phyloP scores from a whole-genome alignment of 1,284 basidiomycete species.

The Tetrapyrgos nigripes region DNA sequence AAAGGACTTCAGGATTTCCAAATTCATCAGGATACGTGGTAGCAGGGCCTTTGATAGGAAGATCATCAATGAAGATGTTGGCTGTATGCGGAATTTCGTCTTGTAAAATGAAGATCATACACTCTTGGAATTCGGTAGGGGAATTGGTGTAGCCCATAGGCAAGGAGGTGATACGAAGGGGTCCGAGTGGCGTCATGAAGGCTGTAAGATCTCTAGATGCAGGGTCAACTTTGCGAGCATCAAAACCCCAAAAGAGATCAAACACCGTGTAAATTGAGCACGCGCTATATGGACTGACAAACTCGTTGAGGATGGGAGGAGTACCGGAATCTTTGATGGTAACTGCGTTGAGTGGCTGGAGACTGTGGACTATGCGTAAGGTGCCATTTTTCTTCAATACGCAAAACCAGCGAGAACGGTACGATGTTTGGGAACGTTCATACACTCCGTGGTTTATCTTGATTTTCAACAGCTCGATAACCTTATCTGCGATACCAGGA shows the following conservation, averaged over 20 bases:
- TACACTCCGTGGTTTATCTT: constrained; percentile 34
- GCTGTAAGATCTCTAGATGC: constrained; percentile 24
- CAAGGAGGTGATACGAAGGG: constrained; percentile 37
- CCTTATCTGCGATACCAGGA: too few relatives aligned
- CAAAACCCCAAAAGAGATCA: too few relatives aligned
- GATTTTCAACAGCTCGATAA: constrained; percentile 27
- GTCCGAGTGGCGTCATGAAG: too few relatives aligned
- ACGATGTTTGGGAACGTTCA: constrained; percentile 38
- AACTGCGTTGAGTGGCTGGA: constrained; percentile 35
- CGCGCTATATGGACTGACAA: too few relatives aligned
- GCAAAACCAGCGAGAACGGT: constrained; percentile 47
- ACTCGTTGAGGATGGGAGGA: too few relatives aligned
- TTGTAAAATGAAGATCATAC: not conserved
- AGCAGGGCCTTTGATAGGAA: too few relatives aligned
- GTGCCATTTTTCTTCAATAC: constrained; percentile 42
- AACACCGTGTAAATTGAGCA: too few relatives aligned
- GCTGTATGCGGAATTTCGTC: constrained; percentile 16
- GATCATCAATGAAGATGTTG: constrained; percentile 26
- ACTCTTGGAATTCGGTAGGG: constrained; percentile 31
- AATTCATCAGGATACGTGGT: constrained; percentile 12
- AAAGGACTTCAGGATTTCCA: constrained; percentile 21
- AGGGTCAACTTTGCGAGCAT: constrained; percentile 19
- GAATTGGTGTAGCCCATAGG: constrained; percentile 45
- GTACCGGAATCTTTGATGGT: too few relatives aligned
- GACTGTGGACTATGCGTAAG: constrained; percentile 35